Conservation (phyloP, 2,329 filamentous ascomycete genomes). For the Phaeosphaeria sp. region DNA sequence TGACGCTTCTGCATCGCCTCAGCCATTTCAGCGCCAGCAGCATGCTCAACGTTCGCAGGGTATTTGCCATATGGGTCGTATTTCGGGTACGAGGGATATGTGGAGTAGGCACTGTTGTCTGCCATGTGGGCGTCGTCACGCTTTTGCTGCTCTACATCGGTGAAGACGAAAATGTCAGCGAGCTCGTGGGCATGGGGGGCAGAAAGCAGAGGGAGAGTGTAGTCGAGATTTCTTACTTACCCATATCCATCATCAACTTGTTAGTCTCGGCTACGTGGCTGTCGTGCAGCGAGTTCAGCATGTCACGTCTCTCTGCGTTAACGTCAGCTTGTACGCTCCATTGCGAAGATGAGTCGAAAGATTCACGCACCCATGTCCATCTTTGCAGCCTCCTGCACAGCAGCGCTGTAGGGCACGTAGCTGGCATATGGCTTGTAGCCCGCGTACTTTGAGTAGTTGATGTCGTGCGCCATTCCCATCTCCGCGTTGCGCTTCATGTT, state of each 20-base stretch:
- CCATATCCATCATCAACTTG: not conserved
- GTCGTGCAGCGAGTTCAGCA: not conserved
- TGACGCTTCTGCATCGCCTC: not conserved
- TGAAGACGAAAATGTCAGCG: not conserved
- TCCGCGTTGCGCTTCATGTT: not conserved
- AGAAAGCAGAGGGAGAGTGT: too few species aligned
- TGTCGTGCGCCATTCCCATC: not conserved
- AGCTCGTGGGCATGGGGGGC: not conserved
- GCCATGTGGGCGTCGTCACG: not conserved
- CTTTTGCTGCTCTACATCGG: not conserved
- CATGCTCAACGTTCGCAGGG: not conserved
- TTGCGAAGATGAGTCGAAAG: not conserved
- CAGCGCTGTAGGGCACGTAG: not conserved
- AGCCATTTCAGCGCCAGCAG: not conserved
- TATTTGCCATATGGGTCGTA: not conserved
- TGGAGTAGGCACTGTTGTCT: not conserved
- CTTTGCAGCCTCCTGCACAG: not conserved
- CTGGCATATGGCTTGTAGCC: not conserved
- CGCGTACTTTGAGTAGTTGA: not conserved
- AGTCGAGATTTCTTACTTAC: too few species aligned
- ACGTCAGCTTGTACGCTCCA: not conserved
- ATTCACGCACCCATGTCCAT: not conserved
- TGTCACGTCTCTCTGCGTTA: not conserved
- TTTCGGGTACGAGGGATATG: not conserved
- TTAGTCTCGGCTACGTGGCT: not conserved